A percentile compares a stretch with the other conserved stretches of the same genome.
Evolutionary conservation across 805 yeast genomes (phyloP).

Genomic region (Saccharomycopsis synnaedendra): DNA sequence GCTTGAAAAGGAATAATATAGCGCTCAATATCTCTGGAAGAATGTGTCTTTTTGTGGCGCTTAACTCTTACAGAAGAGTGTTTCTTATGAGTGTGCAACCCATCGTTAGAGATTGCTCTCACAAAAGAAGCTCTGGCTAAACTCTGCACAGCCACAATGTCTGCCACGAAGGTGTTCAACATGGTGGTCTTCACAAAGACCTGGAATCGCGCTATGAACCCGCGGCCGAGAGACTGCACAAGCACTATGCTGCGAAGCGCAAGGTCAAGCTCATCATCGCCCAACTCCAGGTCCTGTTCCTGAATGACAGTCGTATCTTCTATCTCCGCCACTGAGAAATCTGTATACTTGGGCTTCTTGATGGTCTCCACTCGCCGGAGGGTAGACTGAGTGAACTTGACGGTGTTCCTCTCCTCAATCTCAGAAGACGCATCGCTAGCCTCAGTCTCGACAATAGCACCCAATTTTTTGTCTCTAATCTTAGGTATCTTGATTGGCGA

Average conservation of each 20-base stretch:
- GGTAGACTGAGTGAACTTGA: slow-evolving; percentile 13
- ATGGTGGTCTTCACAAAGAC: slow-evolving; percentile 54
- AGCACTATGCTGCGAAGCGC: slow-evolving; percentile 28
- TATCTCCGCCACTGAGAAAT: slow-evolving; percentile 12
- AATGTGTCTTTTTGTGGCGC: neutral
- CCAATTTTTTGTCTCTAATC: no score
- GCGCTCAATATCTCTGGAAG: neutral
- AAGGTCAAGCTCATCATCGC: slow-evolving; percentile 20
- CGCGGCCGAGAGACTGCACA: slow-evolving; percentile 63
- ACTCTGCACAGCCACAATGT: slow-evolving; percentile 38
- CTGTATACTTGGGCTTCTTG: slow-evolving; percentile 10
- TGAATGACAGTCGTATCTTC: slow-evolving; percentile 16
- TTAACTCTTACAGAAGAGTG: neutral
- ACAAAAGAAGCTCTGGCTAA: slow-evolving; percentile 34
- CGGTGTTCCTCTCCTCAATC: neutral
- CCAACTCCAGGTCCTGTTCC: slow-evolving; percentile 9
- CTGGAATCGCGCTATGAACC: slow-evolving; percentile 52
- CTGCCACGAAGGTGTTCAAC: slow-evolving; percentile 44
- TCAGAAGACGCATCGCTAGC: no score
- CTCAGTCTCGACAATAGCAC: no score
- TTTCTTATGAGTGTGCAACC: neutral
- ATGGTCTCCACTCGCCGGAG: slow-evolving; percentile 10
- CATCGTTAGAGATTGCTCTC: neutral
- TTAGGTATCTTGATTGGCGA: no score
- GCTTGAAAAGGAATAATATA: slow-evolving; percentile 9